Evolutionary conservation across 2,329 filamentous ascomycete species (phyloP).

Genomic region (Colletotrichum liriopes): DNA sequence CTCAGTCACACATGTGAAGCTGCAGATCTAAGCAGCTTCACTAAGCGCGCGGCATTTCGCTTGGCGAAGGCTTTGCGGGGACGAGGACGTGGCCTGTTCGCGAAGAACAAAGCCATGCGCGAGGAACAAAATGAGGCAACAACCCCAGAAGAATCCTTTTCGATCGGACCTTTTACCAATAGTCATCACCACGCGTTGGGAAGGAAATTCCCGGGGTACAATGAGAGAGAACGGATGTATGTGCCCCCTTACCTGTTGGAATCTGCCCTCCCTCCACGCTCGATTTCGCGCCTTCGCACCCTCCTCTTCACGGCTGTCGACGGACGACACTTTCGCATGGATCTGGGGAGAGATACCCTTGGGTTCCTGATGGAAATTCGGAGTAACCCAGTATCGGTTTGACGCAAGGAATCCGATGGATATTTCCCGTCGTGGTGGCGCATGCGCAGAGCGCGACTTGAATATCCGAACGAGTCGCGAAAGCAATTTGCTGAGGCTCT

Average conservation of each 20-base stretch:
- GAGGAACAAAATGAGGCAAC: slow-evolving; percentile 46
- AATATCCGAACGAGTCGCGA: slow-evolving; percentile 14
- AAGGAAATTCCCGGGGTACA: background rate
- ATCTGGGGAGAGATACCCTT: slow-evolving; percentile 1
- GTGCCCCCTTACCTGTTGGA: slow-evolving; percentile 18
- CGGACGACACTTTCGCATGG: slow-evolving; percentile 30
- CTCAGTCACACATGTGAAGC: slow-evolving; percentile 11
- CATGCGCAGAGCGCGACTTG: slow-evolving; percentile 1
- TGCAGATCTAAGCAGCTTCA: slow-evolving; percentile 3
- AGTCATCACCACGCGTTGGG: slow-evolving; percentile 64
- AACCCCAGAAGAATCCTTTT: slow-evolving; percentile 64
- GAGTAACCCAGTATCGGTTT: background rate
- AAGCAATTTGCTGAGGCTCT: slow-evolving; percentile 34
- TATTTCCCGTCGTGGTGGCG: slow-evolving; percentile 4
- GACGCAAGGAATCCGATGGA: background rate
- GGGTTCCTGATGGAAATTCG: background rate
- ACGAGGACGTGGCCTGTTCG: slow-evolving; percentile 33
- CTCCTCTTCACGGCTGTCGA: slow-evolving; percentile 30
- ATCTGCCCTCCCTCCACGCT: slow-evolving; percentile 4
- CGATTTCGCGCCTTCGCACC: slow-evolving; percentile 31
- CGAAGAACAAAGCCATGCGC: slow-evolving; percentile 45
- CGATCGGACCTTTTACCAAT: slow-evolving; percentile 78
- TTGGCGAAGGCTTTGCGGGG: slow-evolving; percentile 11
- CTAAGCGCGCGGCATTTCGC: slow-evolving; percentile 14
- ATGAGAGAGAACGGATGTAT: slow-evolving; percentile 1